phyloP scores from a whole-genome alignment of 257 asterid genomes.

The Solanum lycopersicoides region DNA sequence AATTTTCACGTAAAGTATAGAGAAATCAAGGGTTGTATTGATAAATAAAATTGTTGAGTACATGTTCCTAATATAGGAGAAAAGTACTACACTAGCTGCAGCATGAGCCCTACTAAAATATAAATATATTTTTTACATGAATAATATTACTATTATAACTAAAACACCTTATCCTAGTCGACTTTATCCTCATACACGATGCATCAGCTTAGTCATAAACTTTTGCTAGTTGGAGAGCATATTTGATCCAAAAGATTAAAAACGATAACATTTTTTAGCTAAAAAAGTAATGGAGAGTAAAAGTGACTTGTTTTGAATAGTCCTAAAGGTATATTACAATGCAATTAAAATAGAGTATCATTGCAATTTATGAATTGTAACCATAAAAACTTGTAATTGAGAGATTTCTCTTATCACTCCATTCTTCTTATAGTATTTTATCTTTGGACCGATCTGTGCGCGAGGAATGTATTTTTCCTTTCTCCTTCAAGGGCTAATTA shows the following conservation, averaged over 20 bases:
- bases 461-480: no score
- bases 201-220: no score
- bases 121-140: no score
- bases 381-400: not conserved
- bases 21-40: no score
- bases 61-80: no score
- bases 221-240: not conserved
- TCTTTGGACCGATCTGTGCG: not conserved
- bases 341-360: not conserved
- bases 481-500: not conserved
- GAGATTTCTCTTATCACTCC: not conserved
- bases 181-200: no score
- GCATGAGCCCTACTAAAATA: no score
- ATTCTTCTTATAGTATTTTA: not conserved
- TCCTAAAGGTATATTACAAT: not conserved
- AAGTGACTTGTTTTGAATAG: not conserved
- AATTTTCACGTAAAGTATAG: no score
- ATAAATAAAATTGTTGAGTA: no score
- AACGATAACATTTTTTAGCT: not conserved
- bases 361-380: not conserved
- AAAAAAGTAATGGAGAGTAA: not conserved
- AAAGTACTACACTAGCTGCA: no score
- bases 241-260: not conserved
- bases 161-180: no score
- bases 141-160: no score